Evolutionary conservation across 2,329 filamentous ascomycete genomes (phyloP).

Genomic region (Calonectria pauciramosa): DNA sequence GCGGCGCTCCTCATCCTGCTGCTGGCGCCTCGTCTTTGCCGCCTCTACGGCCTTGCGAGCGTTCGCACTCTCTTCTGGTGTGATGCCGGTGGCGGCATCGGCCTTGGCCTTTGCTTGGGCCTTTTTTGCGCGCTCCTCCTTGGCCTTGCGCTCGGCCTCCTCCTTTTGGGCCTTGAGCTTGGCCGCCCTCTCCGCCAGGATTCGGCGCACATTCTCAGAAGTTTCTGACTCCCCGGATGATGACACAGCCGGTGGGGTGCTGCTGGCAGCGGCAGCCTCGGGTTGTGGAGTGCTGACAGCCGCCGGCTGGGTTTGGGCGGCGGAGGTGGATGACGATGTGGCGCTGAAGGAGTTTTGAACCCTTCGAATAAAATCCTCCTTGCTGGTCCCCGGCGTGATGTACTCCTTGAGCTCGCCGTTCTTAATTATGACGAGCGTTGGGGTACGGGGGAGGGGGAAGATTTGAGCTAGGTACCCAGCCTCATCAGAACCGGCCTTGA

Average conservation of each 20-base stretch:
- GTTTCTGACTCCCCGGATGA: slow-evolving; percentile 40
- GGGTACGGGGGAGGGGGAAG: slow-evolving; percentile 83
- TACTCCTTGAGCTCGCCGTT: slow-evolving; percentile 85
- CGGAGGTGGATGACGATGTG: slow-evolving; percentile 29
- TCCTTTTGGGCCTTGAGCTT: slow-evolving; percentile 58
- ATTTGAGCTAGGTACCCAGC: slow-evolving; percentile 86
- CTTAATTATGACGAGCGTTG: slow-evolving; percentile 84
- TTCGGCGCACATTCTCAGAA: slow-evolving; percentile 51
- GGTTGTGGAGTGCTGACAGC: slow-evolving; percentile 34
- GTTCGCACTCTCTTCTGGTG: slow-evolving; percentile 37
- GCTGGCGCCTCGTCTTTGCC: slow-evolving; percentile 74
- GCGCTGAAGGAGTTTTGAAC: slow-evolving; percentile 52
- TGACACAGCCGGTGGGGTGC: slow-evolving; percentile 33
- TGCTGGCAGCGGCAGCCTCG: slow-evolving; percentile 35
- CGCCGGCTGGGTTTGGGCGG: slow-evolving; percentile 30
- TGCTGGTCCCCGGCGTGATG: slow-evolving; percentile 73
- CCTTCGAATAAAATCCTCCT: slow-evolving; percentile 74
- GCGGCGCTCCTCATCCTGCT: slow-evolving; percentile 77
- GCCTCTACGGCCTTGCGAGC: slow-evolving; percentile 65
- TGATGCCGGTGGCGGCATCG: slow-evolving; percentile 49
- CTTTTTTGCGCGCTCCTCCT: slow-evolving; percentile 64
- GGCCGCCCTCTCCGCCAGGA: slow-evolving; percentile 66
- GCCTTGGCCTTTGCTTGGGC: slow-evolving; percentile 61
- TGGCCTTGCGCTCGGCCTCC: slow-evolving; percentile 61
- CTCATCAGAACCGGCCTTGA: slow-evolving; percentile 82